These are phyloP conservation scores for Trichoderma sp. DNA, from an alignment of 2,329 filamentous ascomycete genomes.

Conservation along the genomic window DNA sequence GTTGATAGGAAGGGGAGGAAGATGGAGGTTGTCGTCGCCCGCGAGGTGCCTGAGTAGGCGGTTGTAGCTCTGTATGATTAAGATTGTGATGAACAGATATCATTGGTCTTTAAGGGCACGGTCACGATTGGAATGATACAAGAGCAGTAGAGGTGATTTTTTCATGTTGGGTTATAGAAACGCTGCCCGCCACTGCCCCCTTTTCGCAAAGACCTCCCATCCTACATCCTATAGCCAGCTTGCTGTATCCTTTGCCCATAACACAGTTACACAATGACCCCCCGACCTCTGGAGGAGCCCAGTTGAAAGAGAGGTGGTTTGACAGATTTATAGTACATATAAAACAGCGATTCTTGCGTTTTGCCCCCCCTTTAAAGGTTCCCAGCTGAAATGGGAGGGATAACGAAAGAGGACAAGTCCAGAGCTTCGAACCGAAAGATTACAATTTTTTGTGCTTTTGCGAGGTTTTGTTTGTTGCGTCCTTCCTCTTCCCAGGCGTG, in stretches of 20 bases:
- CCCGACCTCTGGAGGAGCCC: slow-evolving; percentile 33
- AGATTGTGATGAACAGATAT: background rate
- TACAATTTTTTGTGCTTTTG: slow-evolving; percentile 11
- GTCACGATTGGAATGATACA: background rate
- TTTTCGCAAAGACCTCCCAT: slow-evolving; percentile 38
- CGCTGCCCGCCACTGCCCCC: slow-evolving; percentile 37
- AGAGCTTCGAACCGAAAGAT: slow-evolving; percentile 20
- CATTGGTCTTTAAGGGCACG: background rate
- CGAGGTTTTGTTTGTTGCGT: slow-evolving; percentile 21
- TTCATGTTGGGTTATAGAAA: slow-evolving; percentile 38
- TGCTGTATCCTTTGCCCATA: slow-evolving; percentile 39
- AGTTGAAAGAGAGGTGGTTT: slow-evolving; percentile 22
- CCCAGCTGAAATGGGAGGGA: background rate
- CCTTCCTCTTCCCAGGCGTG: slow-evolving; percentile 4
- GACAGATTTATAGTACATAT: slow-evolving; percentile 46
- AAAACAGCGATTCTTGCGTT: slow-evolving; percentile 9
- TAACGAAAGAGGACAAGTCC: slow-evolving; percentile 15
- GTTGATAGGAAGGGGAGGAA: slow-evolving; percentile 84
- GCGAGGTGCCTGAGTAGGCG: slow-evolving; percentile 36
- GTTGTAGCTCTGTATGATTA: background rate
- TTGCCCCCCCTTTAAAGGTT: background rate
- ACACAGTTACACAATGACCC: slow-evolving; percentile 47
- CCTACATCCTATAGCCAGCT: no score
- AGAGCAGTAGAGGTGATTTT: slow-evolving; percentile 26
- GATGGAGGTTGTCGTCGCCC: slow-evolving; percentile 49